Evolutionary conservation across 495 filamentous ascomycete species (phyloP).

Genomic region (Penicillium herquei): DNA sequence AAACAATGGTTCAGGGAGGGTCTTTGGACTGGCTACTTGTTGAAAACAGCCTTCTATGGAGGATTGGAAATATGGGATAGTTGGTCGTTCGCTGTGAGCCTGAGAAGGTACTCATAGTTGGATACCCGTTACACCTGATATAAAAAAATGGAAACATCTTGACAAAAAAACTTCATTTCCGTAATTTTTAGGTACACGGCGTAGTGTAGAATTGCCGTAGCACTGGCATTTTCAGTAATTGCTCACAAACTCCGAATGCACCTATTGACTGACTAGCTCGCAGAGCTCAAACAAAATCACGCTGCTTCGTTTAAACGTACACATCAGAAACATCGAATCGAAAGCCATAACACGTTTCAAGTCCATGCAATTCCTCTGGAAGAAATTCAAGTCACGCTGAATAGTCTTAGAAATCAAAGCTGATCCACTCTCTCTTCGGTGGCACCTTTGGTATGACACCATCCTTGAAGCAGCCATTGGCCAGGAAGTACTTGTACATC

Average conservation of each 20-base stretch:
- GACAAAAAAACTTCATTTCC: constrained; percentile 9
- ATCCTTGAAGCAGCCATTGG: constrained; percentile 62
- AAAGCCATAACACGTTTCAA: neutral
- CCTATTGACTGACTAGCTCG: neutral
- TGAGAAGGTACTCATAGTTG: constrained; percentile 19
- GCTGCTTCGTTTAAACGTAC: no score
- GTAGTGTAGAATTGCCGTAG: neutral
- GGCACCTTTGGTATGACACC: constrained; percentile 66
- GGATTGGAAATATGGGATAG: constrained; percentile 1
- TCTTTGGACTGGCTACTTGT: constrained; percentile 10
- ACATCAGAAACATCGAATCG: no score
- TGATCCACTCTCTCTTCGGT: constrained; percentile 69
- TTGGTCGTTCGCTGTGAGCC: constrained; percentile 19
- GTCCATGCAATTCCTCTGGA: neutral
- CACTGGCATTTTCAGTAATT: neutral
- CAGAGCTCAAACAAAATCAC: neutral
- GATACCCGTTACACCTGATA: constrained; percentile 40
- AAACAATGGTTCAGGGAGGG: constrained; percentile 25
- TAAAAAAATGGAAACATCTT: constrained; percentile 40
- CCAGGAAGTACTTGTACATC: constrained; percentile 57
- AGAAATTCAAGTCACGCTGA: neutral
- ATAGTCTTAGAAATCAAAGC: constrained; percentile 61
- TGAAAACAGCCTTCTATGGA: neutral
- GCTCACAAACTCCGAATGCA: neutral
- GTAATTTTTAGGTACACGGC: neutral